Evolutionary conservation across 2,329 filamentous ascomycete species (phyloP).

Genomic region (Sphaerulina vaccinii): DNA sequence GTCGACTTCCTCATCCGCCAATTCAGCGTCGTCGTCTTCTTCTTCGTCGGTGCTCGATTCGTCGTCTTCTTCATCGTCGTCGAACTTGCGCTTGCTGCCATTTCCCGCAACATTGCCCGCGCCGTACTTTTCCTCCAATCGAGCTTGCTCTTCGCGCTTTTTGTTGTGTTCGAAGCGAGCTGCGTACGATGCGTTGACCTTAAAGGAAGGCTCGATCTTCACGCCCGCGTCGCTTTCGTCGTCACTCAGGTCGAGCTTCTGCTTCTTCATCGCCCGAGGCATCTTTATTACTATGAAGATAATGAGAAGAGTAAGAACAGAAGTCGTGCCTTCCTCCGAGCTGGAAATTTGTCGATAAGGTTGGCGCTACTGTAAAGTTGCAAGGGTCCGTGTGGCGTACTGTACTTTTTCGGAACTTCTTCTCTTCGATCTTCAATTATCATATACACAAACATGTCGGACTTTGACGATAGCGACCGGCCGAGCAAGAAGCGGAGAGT

Average conservation of each 20-base stretch:
- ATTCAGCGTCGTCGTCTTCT: constrained; percentile 85
- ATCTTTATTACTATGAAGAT: neutral
- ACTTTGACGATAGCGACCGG: constrained; percentile 3
- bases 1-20: constrained; percentile 83
- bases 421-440: neutral
- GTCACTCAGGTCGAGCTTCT: constrained; percentile 33
- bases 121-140: constrained; percentile 82
- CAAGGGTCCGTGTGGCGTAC: constrained; percentile 3
- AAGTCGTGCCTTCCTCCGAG: neutral
- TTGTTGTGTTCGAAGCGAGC: constrained; percentile 94
- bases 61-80: constrained; percentile 56
- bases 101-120: constrained; percentile 43
- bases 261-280: constrained; percentile 34
- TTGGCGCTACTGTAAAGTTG: neutral
- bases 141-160: constrained; percentile 82
- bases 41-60: constrained; percentile 69
- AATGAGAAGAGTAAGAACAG: neutral
- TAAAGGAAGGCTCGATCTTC: constrained; percentile 49
- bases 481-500: constrained; percentile 21
- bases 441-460: constrained; percentile 9
- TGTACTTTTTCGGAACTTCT: neutral
- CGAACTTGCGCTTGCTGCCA: constrained; percentile 28
- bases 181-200: constrained; percentile 88
- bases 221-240: constrained; percentile 30
- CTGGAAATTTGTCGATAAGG: constrained; percentile 10